Conservation (phyloP, 2,329 filamentous ascomycete species). For the Nemania sp. region DNA sequence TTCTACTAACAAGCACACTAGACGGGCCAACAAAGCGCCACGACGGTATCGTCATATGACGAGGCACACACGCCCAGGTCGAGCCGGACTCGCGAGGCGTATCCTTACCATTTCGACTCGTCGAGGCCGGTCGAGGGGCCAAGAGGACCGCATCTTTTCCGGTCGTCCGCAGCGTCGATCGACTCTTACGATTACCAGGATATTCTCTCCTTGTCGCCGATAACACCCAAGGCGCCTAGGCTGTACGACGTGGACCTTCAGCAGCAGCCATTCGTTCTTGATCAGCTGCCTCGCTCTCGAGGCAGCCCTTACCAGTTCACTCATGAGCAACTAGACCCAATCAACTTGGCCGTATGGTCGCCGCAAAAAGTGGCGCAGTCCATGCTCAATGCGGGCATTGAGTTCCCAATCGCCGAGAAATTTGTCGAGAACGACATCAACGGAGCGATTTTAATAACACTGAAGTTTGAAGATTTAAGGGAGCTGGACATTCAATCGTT, state of each 20-base stretch:
- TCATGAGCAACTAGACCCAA: slow-evolving; percentile 59
- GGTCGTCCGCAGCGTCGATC: slow-evolving; percentile 65
- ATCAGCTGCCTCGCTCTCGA: slow-evolving; percentile 44
- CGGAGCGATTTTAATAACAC: slow-evolving; percentile 81
- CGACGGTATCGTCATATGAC: slow-evolving; percentile 84
- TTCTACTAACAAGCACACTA: slow-evolving; percentile 40
- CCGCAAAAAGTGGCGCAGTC: slow-evolving; percentile 80
- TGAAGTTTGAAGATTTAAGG: slow-evolving; percentile 86
- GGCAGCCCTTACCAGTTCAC: slow-evolving; percentile 57
- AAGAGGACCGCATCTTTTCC: slow-evolving; percentile 83
- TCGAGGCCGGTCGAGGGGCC: slow-evolving; percentile 75
- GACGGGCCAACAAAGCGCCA: slow-evolving; percentile 75
- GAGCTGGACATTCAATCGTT: slow-evolving; percentile 82
- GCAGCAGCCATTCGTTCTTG: slow-evolving; percentile 42
- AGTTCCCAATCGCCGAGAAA: slow-evolving; percentile 74
- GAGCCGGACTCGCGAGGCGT: slow-evolving; percentile 61
- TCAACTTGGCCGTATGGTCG: slow-evolving; percentile 67
- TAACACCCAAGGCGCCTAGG: slow-evolving; percentile 66
- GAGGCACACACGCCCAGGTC: slow-evolving; percentile 79
- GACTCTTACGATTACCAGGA: slow-evolving; percentile 53
- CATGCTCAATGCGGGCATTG: slow-evolving; percentile 84
- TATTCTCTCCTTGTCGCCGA: slow-evolving; percentile 70
- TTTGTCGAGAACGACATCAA: slow-evolving; percentile 94
- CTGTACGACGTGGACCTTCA: slow-evolving; percentile 42
- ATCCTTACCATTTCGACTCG: slow-evolving; percentile 62